Evolutionary conservation across 2,329 filamentous ascomycete species (phyloP), one percentile per base, ranked within the genome.

Genomic region (Sodiomyces alkalinus): DNA sequence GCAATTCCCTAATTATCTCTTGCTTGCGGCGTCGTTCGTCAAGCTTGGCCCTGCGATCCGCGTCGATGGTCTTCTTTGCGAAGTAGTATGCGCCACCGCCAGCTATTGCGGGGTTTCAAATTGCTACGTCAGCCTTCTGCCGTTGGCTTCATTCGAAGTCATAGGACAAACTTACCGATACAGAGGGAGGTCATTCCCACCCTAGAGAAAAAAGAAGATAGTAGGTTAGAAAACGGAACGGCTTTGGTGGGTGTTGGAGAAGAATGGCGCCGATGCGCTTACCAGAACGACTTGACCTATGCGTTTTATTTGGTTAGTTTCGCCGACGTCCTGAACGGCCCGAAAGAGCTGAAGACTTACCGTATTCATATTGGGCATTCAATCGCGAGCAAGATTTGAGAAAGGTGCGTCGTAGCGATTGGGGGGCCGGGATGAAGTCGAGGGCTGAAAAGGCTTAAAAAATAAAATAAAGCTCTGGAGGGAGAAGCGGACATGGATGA

Each of bases 1-100:
- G 68, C 34, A 74, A 52, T n/a, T 61, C 60, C 16, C 65, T 55
- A 22, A 64, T 57, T 41, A 62, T 56, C 33, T 65, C 67, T 57
- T 67, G 76, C 57, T 78, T 75, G 41, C 71, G 57, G 31, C 68
- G 64, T 33, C 64, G 67, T 35, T 79, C 74, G 42, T 79, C 68
- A 39, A 79, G 70, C 44, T 81, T 73, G 35, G 71, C 61, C 35
- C 70, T 65, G 39, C 87, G 80, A 55, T 94, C 85, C 41, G 80
- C 80, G 50, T 94, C 93, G 67, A 98, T 92, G 52, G 76, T 77
- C 48, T 73, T 69, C 66, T 98, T 98, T 39, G 90, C 90, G 51
- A 94, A 93, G 62, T 81, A 85, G 64, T 96, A 98, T 45, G 87
- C 85, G 38, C 78, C 81, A 39, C 74, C 90, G 47, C 87, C 90